Percentiles rank a stretch among this genome's conserved stretches.
phyloP scores from a whole-genome alignment of 169 alveolate genomes.

The Plasmodium reichenowi region DNA sequence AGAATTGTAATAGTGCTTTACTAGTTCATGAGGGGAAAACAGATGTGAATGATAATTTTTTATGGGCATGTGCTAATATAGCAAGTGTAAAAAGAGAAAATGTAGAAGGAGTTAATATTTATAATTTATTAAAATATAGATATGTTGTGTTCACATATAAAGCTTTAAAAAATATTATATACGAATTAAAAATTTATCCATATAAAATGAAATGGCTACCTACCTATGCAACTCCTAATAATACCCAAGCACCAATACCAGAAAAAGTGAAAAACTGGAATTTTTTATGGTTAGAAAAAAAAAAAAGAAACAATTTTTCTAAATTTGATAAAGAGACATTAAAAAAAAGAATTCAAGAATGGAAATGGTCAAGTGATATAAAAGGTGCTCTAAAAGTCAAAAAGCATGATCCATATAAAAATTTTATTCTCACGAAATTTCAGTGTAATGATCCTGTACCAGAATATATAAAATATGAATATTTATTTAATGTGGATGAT shows the following conservation, averaged over 20 bases:
- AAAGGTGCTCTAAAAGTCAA: conserved; percentile 86
- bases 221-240: conserved; percentile 88
- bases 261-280: conserved; percentile 88
- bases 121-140: conserved; percentile 87
- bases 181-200: conserved; percentile 85
- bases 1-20: conserved; percentile 88
- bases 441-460: conserved; percentile 60
- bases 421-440: conserved; percentile 79
- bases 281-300: conserved; percentile 86
- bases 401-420: conserved; percentile 81
- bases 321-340: conserved; percentile 76
- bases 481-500: conserved; percentile 79
- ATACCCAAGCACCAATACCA: conserved; percentile 86
- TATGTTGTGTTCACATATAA: conserved; percentile 88
- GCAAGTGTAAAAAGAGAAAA: conserved; percentile 87
- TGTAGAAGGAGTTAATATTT: conserved; percentile 88
- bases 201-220: conserved; percentile 88
- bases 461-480: conserved; percentile 78
- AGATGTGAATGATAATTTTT: conserved; percentile 90
- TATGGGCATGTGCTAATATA: conserved; percentile 92
- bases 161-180: conserved; percentile 87
- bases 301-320: conserved; percentile 55
- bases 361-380: conserved; percentile 88
- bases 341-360: conserved; percentile 83
- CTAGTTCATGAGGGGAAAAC: conserved; percentile 86